These are phyloP conservation scores for Ceratobasidium sp. DNA, from an alignment of 1,284 basidiomycete genomes.

Conservation along the genomic window DNA sequence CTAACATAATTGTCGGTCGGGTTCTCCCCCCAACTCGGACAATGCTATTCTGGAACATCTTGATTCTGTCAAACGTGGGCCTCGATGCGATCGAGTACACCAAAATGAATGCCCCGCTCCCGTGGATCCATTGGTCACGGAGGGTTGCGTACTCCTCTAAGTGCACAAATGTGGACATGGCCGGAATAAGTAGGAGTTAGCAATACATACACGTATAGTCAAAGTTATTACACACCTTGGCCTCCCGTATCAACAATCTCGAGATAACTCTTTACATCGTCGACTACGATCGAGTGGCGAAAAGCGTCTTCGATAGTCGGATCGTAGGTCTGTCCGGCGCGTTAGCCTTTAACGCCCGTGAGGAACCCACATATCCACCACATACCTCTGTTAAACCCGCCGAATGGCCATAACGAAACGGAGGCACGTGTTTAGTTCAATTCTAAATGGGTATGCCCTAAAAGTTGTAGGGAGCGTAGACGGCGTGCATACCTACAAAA, in stretches of 20 bases:
- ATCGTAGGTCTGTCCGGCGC: conserved; percentile 75
- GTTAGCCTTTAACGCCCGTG: not conserved
- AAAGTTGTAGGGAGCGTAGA: not conserved
- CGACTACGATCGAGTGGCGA: conserved; percentile 89
- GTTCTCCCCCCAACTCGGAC: conserved; percentile 88
- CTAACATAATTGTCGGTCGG: conserved; percentile 85
- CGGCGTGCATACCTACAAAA: conserved; percentile 76
- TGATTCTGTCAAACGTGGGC: conserved; percentile 92
- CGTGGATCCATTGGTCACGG: conserved; percentile 98
- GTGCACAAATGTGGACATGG: too few species aligned
- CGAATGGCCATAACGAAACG: not conserved
- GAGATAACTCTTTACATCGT: conserved; percentile 90
- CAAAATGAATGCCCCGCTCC: conserved; percentile 98
- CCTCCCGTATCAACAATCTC: conserved; percentile 95
- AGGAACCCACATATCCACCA: conserved; percentile 15
- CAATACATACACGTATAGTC: not conserved
- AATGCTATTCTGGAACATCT: conserved; percentile 95
- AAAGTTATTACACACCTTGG: conserved; percentile 72
- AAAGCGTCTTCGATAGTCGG: conserved; percentile 96
- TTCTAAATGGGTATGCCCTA: not conserved
- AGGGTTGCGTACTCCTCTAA: conserved; percentile 96
- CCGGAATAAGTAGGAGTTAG: not conserved
- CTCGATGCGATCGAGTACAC: conserved; percentile 98
- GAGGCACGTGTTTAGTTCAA: not conserved
- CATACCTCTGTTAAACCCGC: conserved; percentile 61